A percentile compares a stretch with the other conserved stretches of the same genome.
phyloP scores from a whole-genome alignment of 345 rosid species.

The Fremontodendron californicum region DNA sequence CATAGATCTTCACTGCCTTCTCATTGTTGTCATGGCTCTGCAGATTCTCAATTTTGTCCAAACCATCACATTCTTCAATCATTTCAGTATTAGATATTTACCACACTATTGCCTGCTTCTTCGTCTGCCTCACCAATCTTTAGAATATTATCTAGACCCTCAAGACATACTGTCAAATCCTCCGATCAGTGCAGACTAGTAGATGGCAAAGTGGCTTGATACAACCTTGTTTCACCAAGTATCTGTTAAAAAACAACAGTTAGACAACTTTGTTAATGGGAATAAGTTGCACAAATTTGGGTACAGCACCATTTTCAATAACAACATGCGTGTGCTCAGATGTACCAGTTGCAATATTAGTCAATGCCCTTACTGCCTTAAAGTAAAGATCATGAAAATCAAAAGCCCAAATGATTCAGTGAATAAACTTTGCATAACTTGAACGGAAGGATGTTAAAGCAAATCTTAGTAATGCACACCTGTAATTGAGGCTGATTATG shows the following conservation, averaged over 20 bases:
- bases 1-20: slow-evolving; percentile 66
- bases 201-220: slow-evolving; percentile 72
- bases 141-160: slow-evolving; percentile 66
- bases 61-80: slow-evolving; percentile 71
- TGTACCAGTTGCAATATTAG: slow-evolving; percentile 82
- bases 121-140: slow-evolving; percentile 67
- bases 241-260: slow-evolving; percentile 25
- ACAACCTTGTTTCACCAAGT: slow-evolving; percentile 62
- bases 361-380: slow-evolving; percentile 87
- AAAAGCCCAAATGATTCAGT: background rate
- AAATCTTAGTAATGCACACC: slow-evolving; percentile 27
- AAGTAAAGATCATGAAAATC: slow-evolving; percentile 34
- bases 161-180: slow-evolving; percentile 64
- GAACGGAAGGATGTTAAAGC: background rate
- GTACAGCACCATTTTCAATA: slow-evolving; percentile 67
- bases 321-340: slow-evolving; percentile 69
- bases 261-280: background rate
- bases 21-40: slow-evolving; percentile 70
- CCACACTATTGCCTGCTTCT: slow-evolving; percentile 38
- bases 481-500: slow-evolving; percentile 73
- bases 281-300: slow-evolving; percentile 60
- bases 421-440: background rate
- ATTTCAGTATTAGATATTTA: slow-evolving; percentile 47
- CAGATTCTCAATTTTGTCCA: slow-evolving; percentile 69
- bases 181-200: slow-evolving; percentile 60